Evolutionary conservation across 2,329 filamentous ascomycete species (phyloP).

Genomic region (Colletotrichum caudatum): DNA sequence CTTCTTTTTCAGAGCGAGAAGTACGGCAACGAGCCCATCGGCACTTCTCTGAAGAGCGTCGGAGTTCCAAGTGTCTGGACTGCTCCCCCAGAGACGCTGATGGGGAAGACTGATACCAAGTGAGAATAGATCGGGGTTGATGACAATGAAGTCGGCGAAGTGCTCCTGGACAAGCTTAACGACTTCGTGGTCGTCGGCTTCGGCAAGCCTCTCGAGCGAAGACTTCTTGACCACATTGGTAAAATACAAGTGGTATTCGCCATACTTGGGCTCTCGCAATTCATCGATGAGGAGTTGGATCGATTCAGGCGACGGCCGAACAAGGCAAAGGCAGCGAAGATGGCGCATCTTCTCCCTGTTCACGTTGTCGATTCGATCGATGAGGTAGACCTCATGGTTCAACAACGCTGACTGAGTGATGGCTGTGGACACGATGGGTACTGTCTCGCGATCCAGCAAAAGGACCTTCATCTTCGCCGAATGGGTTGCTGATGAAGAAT

Average conservation of each 20-base stretch:
- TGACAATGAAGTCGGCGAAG: conserved; percentile 94
- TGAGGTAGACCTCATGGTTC: conserved; percentile 97
- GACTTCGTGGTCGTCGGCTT: conserved; percentile 97
- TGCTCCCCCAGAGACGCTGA: conserved; percentile 83
- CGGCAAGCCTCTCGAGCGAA: conserved; percentile 89
- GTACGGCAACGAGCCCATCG: conserved; percentile 85
- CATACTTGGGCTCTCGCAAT: conserved; percentile 94
- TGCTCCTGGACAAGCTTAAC: conserved; percentile 95
- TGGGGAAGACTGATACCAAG: conserved; percentile 79
- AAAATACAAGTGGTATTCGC: conserved; percentile 97
- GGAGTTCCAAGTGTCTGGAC: conserved; percentile 89
- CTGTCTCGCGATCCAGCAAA: conserved; percentile 91
- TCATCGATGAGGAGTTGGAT: conserved; percentile 96
- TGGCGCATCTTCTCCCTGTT: conserved; percentile 98
- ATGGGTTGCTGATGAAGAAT: conserved; percentile 73
- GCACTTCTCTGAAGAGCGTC: conserved; percentile 88
- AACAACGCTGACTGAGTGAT: conserved; percentile 95
- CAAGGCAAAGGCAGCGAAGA: conserved; percentile 90
- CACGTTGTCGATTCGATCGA: conserved; percentile 91
- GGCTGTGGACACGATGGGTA: conserved; percentile 92
- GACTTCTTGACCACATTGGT: conserved; percentile 99
- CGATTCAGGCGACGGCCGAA: conserved; percentile 91
- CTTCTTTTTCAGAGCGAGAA: conserved; percentile 95
- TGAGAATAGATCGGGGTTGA: conserved; percentile 94
- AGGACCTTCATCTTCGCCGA: conserved; percentile 98